These are phyloP conservation scores for Penicillium argentinense DNA, from an alignment of 495 filamentous ascomycete genomes.

Conservation along the genomic window DNA sequence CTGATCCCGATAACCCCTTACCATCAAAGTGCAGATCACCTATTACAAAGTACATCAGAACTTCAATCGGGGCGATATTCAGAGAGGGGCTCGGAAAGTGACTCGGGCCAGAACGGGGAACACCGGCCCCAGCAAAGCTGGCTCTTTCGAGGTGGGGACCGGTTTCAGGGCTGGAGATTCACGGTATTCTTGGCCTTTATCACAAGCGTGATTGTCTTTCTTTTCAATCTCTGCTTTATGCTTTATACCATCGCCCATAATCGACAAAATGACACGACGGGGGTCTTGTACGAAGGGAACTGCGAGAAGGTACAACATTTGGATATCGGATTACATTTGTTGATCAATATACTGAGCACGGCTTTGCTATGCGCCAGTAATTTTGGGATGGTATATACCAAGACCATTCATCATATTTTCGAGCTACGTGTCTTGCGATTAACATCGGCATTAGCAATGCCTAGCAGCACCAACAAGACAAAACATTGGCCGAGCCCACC, in stretches of 20 bases:
- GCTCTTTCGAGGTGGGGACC: neutral
- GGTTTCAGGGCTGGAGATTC: slow-evolving; percentile 3
- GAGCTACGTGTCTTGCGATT: too few relatives aligned
- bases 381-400: slow-evolving; percentile 4
- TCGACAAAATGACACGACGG: neutral
- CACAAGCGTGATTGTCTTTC: neutral
- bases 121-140: too few relatives aligned
- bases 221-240: neutral
- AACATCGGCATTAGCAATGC: slow-evolving; percentile 3
- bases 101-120: too few relatives aligned
- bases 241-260: neutral
- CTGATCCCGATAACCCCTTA: too few relatives aligned
- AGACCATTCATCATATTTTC: neutral
- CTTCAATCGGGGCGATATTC: too few relatives aligned
- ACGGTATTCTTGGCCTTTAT: neutral
- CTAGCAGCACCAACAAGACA: slow-evolving; percentile 4
- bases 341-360: slow-evolving; percentile 2
- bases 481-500: neutral
- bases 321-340: neutral
- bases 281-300: neutral
- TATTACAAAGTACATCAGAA: too few relatives aligned
- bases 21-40: too few relatives aligned
- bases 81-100: too few relatives aligned
- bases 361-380: slow-evolving; percentile 2
- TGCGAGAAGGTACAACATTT: neutral